Conservation (phyloP, 78 protist species). For the Corallochytrium limacisporum region DNA sequence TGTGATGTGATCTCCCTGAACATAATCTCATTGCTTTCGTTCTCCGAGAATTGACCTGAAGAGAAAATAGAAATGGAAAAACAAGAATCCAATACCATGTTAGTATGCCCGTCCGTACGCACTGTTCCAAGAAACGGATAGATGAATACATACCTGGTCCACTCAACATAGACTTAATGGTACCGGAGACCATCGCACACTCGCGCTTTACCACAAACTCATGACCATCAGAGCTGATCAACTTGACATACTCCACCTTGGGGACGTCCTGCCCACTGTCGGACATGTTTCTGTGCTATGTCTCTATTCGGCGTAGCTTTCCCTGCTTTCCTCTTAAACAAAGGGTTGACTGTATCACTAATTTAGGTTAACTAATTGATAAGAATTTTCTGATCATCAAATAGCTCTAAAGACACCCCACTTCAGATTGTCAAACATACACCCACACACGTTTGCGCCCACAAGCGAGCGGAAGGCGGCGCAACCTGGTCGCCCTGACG, state of each 20-base stretch:
- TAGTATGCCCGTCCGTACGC: background rate
- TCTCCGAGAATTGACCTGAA: slow-evolving; percentile 28
- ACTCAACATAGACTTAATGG: slow-evolving; percentile 61
- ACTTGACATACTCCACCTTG: slow-evolving; percentile 24
- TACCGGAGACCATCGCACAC: slow-evolving; percentile 61
- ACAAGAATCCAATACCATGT: background rate
- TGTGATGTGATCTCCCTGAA: slow-evolving; percentile 52
- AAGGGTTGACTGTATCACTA: too few relatives aligned
- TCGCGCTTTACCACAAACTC: slow-evolving; percentile 47
- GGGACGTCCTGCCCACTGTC: too few relatives aligned
- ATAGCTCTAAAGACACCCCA: too few relatives aligned
- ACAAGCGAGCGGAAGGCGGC: too few relatives aligned
- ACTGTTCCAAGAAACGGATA: background rate
- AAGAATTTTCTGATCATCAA: too few relatives aligned
- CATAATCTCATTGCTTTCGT: slow-evolving; percentile 39
- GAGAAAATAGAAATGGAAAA: background rate
- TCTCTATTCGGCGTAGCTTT: too few relatives aligned
- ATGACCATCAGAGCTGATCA: slow-evolving; percentile 26
- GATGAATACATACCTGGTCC: slow-evolving; percentile 40
- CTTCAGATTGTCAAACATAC: too few relatives aligned
- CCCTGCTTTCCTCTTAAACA: too few relatives aligned
- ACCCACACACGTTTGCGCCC: too few relatives aligned
- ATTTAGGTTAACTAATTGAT: too few relatives aligned
- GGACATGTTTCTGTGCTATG: too few relatives aligned
- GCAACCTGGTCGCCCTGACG: too few relatives aligned